A percentile compares a stretch with the other conserved stretches of the same genome.
Evolutionary conservation across 75 land plant genomes (phyloP).

Genomic region (Isoetes taiwanensis): DNA sequence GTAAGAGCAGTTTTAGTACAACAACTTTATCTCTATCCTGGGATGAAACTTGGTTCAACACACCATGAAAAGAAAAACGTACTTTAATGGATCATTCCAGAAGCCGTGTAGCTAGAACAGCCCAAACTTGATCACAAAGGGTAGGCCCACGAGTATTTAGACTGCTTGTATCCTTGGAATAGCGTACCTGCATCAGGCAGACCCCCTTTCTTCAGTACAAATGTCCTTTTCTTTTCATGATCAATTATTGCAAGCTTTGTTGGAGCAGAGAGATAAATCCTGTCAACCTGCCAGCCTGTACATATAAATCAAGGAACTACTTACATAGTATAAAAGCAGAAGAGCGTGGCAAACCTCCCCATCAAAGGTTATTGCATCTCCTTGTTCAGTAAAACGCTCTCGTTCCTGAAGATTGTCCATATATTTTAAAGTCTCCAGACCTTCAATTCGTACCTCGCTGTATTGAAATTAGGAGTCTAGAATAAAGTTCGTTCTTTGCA

Average conservation of each 20-base stretch:
- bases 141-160: no score
- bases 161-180: background rate
- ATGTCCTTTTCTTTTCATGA: conserved; percentile 69
- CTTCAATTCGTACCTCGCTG: conserved; percentile 39
- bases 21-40: no score
- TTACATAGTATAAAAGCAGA: background rate
- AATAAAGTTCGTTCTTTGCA: background rate
- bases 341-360: conserved; percentile 18
- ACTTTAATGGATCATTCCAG: no score
- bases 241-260: conserved; percentile 74
- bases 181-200: conserved; percentile 73
- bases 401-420: conserved; percentile 20
- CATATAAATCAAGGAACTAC: background rate
- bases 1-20: no score
- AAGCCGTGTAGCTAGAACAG: no score
- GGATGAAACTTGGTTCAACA: no score
- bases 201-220: conserved; percentile 67
- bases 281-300: conserved; percentile 36
- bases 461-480: background rate
- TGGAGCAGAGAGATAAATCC: conserved; percentile 64
- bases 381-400: conserved; percentile 30
- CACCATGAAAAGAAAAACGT: no score
- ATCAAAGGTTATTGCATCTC: conserved; percentile 34
- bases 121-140: no score
- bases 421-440: conserved; percentile 29